Evolutionary conservation across 352 stramenopile genomes (phyloP).

Genomic region (Thalassiosira livingstoniorum): DNA sequence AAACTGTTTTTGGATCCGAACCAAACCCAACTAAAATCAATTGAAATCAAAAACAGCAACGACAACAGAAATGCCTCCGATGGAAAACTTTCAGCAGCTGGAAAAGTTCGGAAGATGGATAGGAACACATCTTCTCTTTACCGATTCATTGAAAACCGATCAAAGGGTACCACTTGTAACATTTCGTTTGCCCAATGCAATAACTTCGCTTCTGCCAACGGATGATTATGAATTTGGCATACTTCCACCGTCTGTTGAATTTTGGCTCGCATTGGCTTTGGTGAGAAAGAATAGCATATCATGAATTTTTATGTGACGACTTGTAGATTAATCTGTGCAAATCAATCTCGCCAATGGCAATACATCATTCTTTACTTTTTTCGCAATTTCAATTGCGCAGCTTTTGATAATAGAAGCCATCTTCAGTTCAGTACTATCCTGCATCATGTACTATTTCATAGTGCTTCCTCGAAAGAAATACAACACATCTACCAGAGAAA

Average conservation of each 20-base stretch:
- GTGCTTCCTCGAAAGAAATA: conserved; percentile 47
- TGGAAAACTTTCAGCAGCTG: too few species aligned
- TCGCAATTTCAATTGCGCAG: conserved; percentile 15
- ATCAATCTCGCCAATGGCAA: conserved; percentile 2
- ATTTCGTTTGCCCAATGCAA: conserved; percentile 18
- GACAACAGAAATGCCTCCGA: too few species aligned
- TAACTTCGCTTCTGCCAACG: conserved; percentile 11
- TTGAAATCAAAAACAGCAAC: too few species aligned
- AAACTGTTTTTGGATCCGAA: too few species aligned
- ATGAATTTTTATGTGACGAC: too few species aligned
- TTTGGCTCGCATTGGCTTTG: conserved; percentile 52
- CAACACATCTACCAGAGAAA: background rate
- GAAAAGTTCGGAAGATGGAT: conserved; percentile 44
- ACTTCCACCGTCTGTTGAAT: conserved; percentile 33
- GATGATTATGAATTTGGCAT: conserved; percentile 35
- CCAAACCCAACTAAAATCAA: too few species aligned
- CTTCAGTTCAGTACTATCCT: conserved; percentile 31
- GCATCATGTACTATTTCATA: conserved; percentile 56
- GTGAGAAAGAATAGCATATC: conserved; percentile 32
- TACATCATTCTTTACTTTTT: background rate
- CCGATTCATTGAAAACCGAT: conserved; percentile 42
- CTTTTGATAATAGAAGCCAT: conserved; percentile 33
- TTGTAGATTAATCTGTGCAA: background rate
- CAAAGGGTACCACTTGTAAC: conserved; percentile 28
- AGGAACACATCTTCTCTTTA: conserved; percentile 49